Conservation (phyloP, 2,329 filamentous ascomycete genomes). For the Pseudogymnoascus sp. region DNA sequence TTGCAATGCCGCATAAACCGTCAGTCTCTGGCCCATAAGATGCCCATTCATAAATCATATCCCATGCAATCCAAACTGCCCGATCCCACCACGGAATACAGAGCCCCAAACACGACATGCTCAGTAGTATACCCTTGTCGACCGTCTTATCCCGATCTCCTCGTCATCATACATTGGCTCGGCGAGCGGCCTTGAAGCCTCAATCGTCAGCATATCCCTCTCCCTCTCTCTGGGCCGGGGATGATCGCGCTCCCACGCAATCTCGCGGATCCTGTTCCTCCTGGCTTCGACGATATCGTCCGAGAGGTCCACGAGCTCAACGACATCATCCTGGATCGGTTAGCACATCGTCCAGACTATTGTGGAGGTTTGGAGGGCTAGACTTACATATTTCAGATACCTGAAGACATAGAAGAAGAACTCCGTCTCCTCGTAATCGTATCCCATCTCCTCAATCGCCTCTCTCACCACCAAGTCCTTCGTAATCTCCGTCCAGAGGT, state of each 20-base stretch:
- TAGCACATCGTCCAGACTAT: constrained; percentile 23
- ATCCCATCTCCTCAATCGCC: constrained; percentile 76
- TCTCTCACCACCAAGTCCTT: constrained; percentile 83
- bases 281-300: constrained; percentile 68
- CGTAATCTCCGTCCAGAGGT: constrained; percentile 95
- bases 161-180: constrained; percentile 48
- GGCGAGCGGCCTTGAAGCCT: constrained; percentile 20
- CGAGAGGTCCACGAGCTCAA: constrained; percentile 72
- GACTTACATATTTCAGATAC: constrained; percentile 77
- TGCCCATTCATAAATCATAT: not conserved
- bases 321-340: constrained; percentile 68
- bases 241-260: constrained; percentile 49
- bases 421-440: constrained; percentile 85
- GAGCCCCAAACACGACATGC: too few relatives aligned
- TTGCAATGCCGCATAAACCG: not conserved
- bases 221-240: constrained; percentile 35
- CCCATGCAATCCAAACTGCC: not conserved
- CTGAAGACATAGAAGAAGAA: constrained; percentile 88
- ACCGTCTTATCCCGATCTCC: constrained; percentile 19
- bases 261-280: constrained; percentile 44
- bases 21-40: not conserved
- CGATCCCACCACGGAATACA: not conserved
- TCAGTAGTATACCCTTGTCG: constrained; percentile 4
- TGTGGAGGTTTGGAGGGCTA: constrained; percentile 1
- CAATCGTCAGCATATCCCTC: constrained; percentile 11